Evolutionary conservation across 1,139 yeast genomes (phyloP), one percentile per base, ranked within the genome.

Genomic region (Saccharomyces pastorianus): DNA sequence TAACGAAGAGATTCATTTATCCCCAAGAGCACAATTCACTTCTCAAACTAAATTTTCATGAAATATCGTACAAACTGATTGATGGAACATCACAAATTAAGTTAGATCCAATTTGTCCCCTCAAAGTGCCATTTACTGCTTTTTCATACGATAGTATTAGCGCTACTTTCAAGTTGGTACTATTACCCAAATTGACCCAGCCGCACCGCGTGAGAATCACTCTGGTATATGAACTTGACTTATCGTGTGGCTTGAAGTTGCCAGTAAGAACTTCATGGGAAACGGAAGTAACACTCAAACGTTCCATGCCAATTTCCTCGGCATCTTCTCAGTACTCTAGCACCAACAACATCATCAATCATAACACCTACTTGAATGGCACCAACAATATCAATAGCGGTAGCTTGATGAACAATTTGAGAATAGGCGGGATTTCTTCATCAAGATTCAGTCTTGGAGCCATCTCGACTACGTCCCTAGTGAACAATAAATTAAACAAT

Each of bases 221-320:
- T n/a, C 55, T 68, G 11, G 55, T 55, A 3, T 68, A 67, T 51
- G 44, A 46, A 13, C 53, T 64, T 28, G 42, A 29, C 9, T 41
- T 53, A 13, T 34, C 49, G 32, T 27, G 46, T 29, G 51, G 25
- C 23, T 49, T 41, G 38, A 54, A 20, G 46, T 50, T 63, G 46
- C 65, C 65, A 3, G 58, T 67, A n/a, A 46, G 56, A 4, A 68
- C 71, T 4, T 48, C 60, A 14, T 68, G 71, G 71, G 68, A 66
- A 49, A 67, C 71, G 4, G 71, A 66, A 38, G 64, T 68, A 3
- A 63, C 69, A 3, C 50, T 66, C 14, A 64, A 64, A 55, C 59
- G 55, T 38, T 56, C 59, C n/a, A 48, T 51, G 29, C 52, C 49
- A 17, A 51, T 49, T 25, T 53, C 57, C 2, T 53, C 58, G 2